Base-by-base conservation (phyloP, 1,284 basidiomycete genomes). In the Amylostereum chailletii region DNA sequence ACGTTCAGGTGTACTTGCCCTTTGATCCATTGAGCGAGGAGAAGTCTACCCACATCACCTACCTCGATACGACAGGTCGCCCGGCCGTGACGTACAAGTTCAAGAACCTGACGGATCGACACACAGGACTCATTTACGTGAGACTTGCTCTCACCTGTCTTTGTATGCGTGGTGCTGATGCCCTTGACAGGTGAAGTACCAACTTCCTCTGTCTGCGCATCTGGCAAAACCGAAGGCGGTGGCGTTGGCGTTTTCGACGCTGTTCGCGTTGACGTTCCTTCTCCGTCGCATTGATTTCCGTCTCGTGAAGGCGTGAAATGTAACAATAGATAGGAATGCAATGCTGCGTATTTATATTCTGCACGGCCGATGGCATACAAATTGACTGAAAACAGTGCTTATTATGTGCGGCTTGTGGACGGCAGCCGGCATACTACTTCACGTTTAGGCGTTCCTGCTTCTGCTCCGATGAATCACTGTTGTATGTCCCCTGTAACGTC, bases 21-120 rank as follows among this genome's bases (percentile, higher is more conserved):
- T 98, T 95, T 72, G 70, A 82, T 1, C 76, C 90, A 5, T 67
- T 84, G 55, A 70, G 72, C 31, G 81, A 80, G 57, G 68, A 65
- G 43, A 69, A 81, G 49, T 76, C 77, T 6, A 84, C 76, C 8
- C 86, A 90, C 61, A 80, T 81, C 56, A 90, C 91, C 5, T 99
- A 96, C 67, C 81, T 99, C 38, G 95, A 99, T 66, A 93, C 94
- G n/a, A 77, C 77, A 27, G 95, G 96, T 26, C 83, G 95, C 38
- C 91, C 90, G 2, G 75, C 78, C 3, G 69, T 98, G 47, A 79
- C 77, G 2, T 73, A 98, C 53, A 68, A 75, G 47, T 94, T 93
- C 69, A 68, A 77, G 41, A 69, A 84, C 51, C 72, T 93, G 51
- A 94, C 90, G 0, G 81, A 90, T 60, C 82, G 77, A 58, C 93